A percentile compares a stretch with the other conserved stretches of the same genome.
Evolutionary conservation across 1,284 basidiomycete genomes (phyloP).

Genomic region (Bondarzewia mesenterica): DNA sequence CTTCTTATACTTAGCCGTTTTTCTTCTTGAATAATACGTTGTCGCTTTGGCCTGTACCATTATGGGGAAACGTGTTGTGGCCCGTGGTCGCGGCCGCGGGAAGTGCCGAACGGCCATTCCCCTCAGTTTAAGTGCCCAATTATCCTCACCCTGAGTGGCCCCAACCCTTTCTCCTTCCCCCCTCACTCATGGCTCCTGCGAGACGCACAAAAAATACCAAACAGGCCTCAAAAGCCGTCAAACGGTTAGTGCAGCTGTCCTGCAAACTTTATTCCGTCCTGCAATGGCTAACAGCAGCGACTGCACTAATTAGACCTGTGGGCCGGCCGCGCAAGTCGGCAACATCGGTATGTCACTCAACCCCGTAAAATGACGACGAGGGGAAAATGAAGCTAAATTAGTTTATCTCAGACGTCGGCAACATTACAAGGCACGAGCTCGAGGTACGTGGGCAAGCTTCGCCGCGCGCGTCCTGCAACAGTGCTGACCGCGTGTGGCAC

Average conservation of each 20-base stretch:
- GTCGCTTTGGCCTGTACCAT: background rate
- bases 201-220: background rate
- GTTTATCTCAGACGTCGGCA: too few species aligned
- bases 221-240: background rate
- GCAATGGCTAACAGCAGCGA: too few species aligned
- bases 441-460: background rate
- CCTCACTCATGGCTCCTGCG: background rate
- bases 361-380: too few species aligned
- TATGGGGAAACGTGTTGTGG: background rate
- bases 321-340: background rate
- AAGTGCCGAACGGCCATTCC: slow-evolving; percentile 1
- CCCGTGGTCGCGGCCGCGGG: background rate
- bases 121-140: background rate
- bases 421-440: background rate
- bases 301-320: too few species aligned
- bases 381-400: too few species aligned
- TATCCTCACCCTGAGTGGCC: background rate
- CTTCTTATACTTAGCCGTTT: background rate
- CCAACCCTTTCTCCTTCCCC: background rate
- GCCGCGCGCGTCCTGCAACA: background rate
- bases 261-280: too few species aligned
- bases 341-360: background rate
- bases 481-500: background rate
- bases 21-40: background rate
- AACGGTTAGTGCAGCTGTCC: too few species aligned